Percentiles rank a stretch among this genome's conserved stretches.
These are phyloP conservation scores for Candida maesae DNA, from an alignment of 805 yeast genomes.

Conservation along the genomic window DNA sequence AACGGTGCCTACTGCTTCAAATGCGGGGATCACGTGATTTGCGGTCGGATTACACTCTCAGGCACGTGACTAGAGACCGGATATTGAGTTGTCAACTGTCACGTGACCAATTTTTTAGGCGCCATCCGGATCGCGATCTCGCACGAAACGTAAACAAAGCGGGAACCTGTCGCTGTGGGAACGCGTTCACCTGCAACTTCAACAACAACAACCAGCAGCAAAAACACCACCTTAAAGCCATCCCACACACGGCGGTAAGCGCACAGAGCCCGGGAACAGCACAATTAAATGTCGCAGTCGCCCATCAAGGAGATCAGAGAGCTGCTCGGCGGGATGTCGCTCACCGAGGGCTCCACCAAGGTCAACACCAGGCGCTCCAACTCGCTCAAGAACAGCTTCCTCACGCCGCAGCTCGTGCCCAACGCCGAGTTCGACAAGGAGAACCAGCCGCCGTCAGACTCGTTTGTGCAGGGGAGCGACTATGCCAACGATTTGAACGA, in stretches of 20 bases:
- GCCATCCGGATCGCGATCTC: too few relatives aligned
- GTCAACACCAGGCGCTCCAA: not conserved
- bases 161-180: not conserved
- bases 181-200: not conserved
- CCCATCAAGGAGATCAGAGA: conserved; percentile 10
- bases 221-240: not conserved
- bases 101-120: too few relatives aligned
- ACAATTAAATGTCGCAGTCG: not conserved
- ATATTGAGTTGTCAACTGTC: too few relatives aligned
- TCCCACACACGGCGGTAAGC: not conserved
- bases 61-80: too few relatives aligned
- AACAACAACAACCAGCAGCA: too few relatives aligned
- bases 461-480: not conserved
- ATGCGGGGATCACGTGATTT: too few relatives aligned
- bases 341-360: conserved; percentile 6
- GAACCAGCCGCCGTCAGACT: conserved; percentile 4
- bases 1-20: too few relatives aligned
- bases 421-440: conserved; percentile 15
- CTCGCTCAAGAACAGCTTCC: conserved; percentile 9
- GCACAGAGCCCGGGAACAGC: not conserved
- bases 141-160: not conserved
- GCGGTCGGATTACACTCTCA: too few relatives aligned
- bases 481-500: conserved; percentile 14
- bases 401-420: conserved; percentile 8
- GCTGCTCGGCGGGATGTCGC: conserved; percentile 10